Evolutionary conservation across 768 basidiomycete genomes (phyloP).

Genomic region (Serpula lacrymans): DNA sequence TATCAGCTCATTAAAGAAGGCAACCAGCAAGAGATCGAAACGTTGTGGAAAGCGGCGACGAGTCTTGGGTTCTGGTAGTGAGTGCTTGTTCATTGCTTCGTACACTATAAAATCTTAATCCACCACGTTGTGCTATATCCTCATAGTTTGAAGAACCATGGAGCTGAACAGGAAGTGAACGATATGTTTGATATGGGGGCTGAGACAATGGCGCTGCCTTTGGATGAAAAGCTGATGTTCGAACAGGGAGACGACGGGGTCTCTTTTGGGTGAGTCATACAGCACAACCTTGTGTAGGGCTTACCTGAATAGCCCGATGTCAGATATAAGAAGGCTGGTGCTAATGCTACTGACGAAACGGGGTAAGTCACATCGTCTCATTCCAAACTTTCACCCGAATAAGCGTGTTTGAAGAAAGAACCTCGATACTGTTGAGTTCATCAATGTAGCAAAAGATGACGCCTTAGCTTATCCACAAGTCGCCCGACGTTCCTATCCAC

Average conservation of each 20-base stretch:
- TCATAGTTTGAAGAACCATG: constrained; percentile 42
- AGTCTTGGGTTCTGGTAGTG: constrained; percentile 54
- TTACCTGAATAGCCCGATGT: not conserved
- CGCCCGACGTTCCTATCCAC: constrained; percentile 55
- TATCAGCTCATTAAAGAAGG: constrained; percentile 33
- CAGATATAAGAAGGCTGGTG: constrained; percentile 61
- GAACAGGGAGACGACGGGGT: constrained; percentile 40
- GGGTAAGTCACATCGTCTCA: no score
- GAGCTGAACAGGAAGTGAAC: constrained; percentile 30
- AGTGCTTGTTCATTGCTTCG: constrained; percentile 17
- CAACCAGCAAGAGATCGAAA: constrained; percentile 36
- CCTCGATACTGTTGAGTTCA: constrained; percentile 56
- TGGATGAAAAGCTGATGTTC: constrained; percentile 40
- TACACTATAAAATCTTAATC: no score
- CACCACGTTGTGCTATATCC: no score
- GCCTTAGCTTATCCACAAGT: constrained; percentile 54
- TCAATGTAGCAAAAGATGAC: constrained; percentile 70
- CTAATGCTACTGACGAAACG: constrained; percentile 57
- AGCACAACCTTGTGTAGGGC: not conserved
- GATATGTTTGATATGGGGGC: constrained; percentile 42
- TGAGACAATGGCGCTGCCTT: constrained; percentile 35
- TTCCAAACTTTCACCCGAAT: no score
- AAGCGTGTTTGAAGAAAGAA: constrained; percentile 19
- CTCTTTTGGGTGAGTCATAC: constrained; percentile 38
- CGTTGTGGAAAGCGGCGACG: constrained; percentile 47